Conservation (phyloP, 306 rosid genomes). For the Datisca glomerata region DNA sequence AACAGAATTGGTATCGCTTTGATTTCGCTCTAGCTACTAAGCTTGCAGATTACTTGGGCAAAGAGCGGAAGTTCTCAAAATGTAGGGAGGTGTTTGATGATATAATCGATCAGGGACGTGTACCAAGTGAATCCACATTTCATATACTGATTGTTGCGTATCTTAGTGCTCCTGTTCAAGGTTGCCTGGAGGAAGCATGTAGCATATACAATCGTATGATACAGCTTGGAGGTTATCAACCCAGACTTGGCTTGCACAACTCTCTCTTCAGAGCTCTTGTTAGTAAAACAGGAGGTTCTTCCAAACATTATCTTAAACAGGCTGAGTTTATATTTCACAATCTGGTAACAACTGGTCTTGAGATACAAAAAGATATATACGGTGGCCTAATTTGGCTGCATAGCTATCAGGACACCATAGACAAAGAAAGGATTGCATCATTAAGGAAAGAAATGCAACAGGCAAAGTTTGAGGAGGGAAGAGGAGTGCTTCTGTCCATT, state of each 20-base stretch:
- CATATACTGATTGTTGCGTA: slow-evolving; percentile 81
- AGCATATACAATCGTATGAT: slow-evolving; percentile 76
- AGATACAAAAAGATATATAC: slow-evolving; percentile 66
- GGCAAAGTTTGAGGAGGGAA: slow-evolving; percentile 57
- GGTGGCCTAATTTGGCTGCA: slow-evolving; percentile 90
- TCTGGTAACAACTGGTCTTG: slow-evolving; percentile 58
- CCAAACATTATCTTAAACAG: slow-evolving; percentile 74
- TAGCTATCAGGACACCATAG: slow-evolving; percentile 75
- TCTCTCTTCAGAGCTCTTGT: slow-evolving; percentile 68
- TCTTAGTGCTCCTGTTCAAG: slow-evolving; percentile 68
- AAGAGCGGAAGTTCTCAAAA: slow-evolving; percentile 73
- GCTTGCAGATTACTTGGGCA: slow-evolving; percentile 89
- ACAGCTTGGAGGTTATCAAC: slow-evolving; percentile 89
- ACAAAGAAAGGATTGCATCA: slow-evolving; percentile 52
- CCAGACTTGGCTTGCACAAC: slow-evolving; percentile 80
- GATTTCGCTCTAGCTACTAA: slow-evolving; percentile 82
- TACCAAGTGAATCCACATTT: slow-evolving; percentile 86
- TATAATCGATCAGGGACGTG: slow-evolving; percentile 79
- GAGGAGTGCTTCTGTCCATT: slow-evolving; percentile 58
- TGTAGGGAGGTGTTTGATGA: slow-evolving; percentile 89
- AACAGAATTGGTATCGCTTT: slow-evolving; percentile 64
- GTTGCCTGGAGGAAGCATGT: slow-evolving; percentile 86
- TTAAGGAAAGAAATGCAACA: slow-evolving; percentile 55
- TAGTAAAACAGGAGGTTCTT: slow-evolving; percentile 45
- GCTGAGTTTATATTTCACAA: slow-evolving; percentile 85